phyloP scores from a whole-genome alignment of 2,329 filamentous ascomycete species.

The Hyphodiscus sp. region DNA sequence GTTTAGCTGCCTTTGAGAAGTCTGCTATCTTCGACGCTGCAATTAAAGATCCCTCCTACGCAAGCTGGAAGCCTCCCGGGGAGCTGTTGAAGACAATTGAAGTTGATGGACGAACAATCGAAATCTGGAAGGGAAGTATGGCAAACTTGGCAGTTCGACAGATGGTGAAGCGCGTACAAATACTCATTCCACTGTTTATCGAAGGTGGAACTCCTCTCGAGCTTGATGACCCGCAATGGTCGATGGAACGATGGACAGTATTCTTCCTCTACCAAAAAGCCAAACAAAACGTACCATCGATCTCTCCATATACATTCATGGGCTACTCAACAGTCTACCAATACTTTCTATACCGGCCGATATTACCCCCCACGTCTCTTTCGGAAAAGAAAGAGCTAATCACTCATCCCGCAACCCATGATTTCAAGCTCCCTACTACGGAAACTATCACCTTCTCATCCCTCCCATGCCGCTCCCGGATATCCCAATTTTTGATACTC shows the following conservation, averaged over 20 bases:
- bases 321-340: conserved; percentile 90
- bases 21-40: conserved; percentile 54
- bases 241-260: conserved; percentile 79
- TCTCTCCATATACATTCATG: conserved; percentile 67
- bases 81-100: conserved; percentile 59
- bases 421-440: conserved; percentile 36
- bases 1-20: conserved; percentile 59
- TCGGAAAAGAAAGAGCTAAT: conserved; percentile 29
- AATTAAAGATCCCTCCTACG: conserved; percentile 37
- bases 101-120: conserved; percentile 58
- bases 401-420: conserved; percentile 16
- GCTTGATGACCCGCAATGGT: conserved; percentile 65
- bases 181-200: conserved; percentile 80
- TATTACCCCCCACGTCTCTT: conserved; percentile 38
- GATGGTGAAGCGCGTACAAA: conserved; percentile 73
- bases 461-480: conserved; percentile 70
- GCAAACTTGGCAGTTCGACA: conserved; percentile 61
- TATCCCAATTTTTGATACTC: conserved; percentile 90
- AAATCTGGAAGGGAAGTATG: conserved; percentile 78
- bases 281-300: conserved; percentile 33
- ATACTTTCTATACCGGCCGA: conserved; percentile 61
- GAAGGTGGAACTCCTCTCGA: conserved; percentile 79
- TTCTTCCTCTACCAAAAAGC: conserved; percentile 74
- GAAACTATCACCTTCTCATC: conserved; percentile 41
- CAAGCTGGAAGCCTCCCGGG: conserved; percentile 66